Conservation (phyloP, 768 basidiomycete genomes). For the Boletus subcaerulescens region DNA sequence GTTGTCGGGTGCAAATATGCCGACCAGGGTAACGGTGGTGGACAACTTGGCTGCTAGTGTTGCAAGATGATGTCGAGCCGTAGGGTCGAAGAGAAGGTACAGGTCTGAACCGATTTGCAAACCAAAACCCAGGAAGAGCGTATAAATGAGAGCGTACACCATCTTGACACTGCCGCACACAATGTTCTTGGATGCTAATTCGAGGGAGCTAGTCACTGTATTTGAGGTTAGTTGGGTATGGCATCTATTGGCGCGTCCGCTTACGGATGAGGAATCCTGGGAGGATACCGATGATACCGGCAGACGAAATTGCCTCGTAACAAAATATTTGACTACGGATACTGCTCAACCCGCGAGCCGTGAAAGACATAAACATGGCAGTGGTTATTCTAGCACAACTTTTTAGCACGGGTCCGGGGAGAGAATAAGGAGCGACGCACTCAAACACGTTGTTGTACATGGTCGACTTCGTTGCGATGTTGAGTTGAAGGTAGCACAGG, state of each 20-base stretch:
- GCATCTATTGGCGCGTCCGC: constrained; percentile 22
- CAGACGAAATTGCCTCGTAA: constrained; percentile 87
- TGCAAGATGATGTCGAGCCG: constrained; percentile 50
- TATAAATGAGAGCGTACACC: constrained; percentile 87
- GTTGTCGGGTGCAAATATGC: constrained; percentile 64
- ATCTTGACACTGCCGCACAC: constrained; percentile 83
- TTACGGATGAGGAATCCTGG: constrained; percentile 84
- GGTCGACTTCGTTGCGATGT: constrained; percentile 69
- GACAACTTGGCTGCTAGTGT: constrained; percentile 51
- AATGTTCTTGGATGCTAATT: constrained; percentile 83
- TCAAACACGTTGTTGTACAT: constrained; percentile 92
- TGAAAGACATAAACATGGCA: constrained; percentile 77
- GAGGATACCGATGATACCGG: constrained; percentile 83
- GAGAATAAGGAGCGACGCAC: constrained; percentile 37
- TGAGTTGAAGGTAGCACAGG: constrained; percentile 68
- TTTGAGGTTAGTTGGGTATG: constrained; percentile 6
- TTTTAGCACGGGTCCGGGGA: constrained; percentile 6
- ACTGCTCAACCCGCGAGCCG: constrained; percentile 77
- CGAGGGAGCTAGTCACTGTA: constrained; percentile 76
- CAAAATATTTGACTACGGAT: constrained; percentile 80
- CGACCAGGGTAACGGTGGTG: constrained; percentile 52
- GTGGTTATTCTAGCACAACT: constrained; percentile 64
- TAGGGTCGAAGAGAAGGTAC: constrained; percentile 66
- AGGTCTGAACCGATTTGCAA: constrained; percentile 82
- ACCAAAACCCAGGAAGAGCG: constrained; percentile 80